Evolutionary conservation across 768 basidiomycete species (phyloP), one percentile per base, ranked within the genome.

Genomic region (Tylopilus cervinicoccineus): DNA sequence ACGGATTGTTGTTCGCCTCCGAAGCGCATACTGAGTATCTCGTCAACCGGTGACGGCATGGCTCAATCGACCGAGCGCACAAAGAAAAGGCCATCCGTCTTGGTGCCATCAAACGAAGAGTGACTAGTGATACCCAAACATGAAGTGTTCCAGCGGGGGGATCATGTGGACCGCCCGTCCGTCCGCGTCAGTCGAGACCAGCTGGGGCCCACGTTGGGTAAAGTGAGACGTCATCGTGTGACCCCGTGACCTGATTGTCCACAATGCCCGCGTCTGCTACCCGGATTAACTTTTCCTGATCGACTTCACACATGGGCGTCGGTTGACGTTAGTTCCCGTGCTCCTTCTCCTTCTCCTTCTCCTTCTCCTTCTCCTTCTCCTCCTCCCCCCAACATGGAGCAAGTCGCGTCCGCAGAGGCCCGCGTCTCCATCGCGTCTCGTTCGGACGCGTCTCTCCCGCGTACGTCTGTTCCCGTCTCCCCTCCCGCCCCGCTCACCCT

Each of bases 361-460:
- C 22, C 37, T 23, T n/a, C 4, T 17, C 43, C 33, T 28, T 10
- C 26, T 5, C 2, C 32, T 13, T 4, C 13, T 23, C 3, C 19
- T 31, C n/a, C n/a, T 38, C 27, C 34, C 23, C 40, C 41, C 41
- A 23, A 6, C 41, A 48, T 48, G 47, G 47, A 48, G 40, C 40
- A 43, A 14, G 31, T 41, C 47, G 39, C 47, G 47, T 48, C 39
- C n/a, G 6, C 12, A 24, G 14, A 1, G 22, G 14, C n/a, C 12
- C 13, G 12, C 38, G 8, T n/a, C 42, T 45, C 45, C 42, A n/a
- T 42, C 41, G 47, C 50, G 11, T 48, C 48, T 5, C 45, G 26
- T 23, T 53, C 55, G 4, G 20, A 50, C 40, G 55, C 59, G 46
- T 55, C 59, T 19, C 59, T 60, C 36, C 27, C 38, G 7, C 23